These are phyloP conservation scores for Blastocystis sp. DNA, from an alignment of 352 stramenopile species.

Conservation along the genomic window DNA sequence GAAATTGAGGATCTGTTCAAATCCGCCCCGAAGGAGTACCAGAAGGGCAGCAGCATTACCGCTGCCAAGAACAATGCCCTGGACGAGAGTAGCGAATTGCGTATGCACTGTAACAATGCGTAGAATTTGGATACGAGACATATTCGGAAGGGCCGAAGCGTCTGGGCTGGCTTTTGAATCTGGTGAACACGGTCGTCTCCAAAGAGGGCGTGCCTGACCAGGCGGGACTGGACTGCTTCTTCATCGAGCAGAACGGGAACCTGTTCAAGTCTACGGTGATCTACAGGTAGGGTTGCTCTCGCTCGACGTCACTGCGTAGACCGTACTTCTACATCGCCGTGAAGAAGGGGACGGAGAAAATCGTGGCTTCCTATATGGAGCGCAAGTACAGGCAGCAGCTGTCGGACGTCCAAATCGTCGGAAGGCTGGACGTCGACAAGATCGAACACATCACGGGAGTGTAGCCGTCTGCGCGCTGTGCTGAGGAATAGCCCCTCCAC, in stretches of 20 bases:
- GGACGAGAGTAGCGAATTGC: slow-evolving; percentile 5
- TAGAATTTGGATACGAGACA: slow-evolving; percentile 70
- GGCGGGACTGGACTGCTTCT: slow-evolving; percentile 78
- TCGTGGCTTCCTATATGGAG: slow-evolving; percentile 76
- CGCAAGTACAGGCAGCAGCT: slow-evolving; percentile 83
- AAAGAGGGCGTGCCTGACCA: slow-evolving; percentile 64
- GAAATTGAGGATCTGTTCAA: slow-evolving; percentile 67
- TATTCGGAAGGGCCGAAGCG: slow-evolving; percentile 51
- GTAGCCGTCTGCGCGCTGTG: not conserved
- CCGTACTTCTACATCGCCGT: slow-evolving; percentile 93
- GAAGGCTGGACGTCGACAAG: slow-evolving; percentile 86
- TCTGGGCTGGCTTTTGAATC: slow-evolving; percentile 72
- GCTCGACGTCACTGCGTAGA: not conserved
- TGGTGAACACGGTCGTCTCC: slow-evolving; percentile 70
- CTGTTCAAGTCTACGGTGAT: slow-evolving; percentile 92
- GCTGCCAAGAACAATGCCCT: slow-evolving; percentile 44
- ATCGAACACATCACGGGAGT: slow-evolving; percentile 75
- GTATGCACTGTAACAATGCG: not conserved
- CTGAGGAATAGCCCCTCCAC: slow-evolving; percentile 38
- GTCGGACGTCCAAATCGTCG: slow-evolving; percentile 77
- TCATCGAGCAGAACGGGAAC: slow-evolving; percentile 85
- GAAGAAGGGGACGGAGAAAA: slow-evolving; percentile 73
- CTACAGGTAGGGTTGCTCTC: slow-evolving; percentile 75
- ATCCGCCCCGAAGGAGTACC: not conserved
- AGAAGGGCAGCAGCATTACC: not conserved